Evolutionary conservation across 2,329 filamentous ascomycete genomes (phyloP), one percentile per base, ranked within the genome.

Genomic region (Cladorrhinum sp.): DNA sequence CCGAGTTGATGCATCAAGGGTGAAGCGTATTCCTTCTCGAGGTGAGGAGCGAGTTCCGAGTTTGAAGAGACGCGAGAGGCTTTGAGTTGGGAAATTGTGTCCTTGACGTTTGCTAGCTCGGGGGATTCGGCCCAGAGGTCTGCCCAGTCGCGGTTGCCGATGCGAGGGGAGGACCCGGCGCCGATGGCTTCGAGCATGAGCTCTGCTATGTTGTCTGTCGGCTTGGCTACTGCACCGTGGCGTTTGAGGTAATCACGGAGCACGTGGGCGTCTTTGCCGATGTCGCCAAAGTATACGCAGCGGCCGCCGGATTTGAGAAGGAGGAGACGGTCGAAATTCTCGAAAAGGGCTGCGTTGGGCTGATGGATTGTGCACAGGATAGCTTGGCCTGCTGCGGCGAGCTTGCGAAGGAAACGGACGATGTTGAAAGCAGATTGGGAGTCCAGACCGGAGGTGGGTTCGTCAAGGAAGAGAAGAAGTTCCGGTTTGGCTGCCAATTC

Each of bases 311-410:
- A 82, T 74, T 94, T 86, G 1, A 96, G 81, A 2, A 96, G 81
- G 4, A 96, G 78, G 1, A 96, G 81, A 12, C 91, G 84, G 71
- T 96, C 92, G 66, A 96, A 96, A 73, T 92, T 89, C 73, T 95
- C 90, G 67, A 96, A 96, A 0, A 96, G 80, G 0, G 90, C 87
- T 16, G 90, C 90, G 66, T 92, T 94, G 1, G 92, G 92, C 72
- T 96, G 92, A 73, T 96, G 92, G 65, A 96, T 96, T 0, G 92
- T 96, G 76, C 91, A 96, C 2, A 96, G 82, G 67, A 96, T 92
- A 9, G 92, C 92, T 72, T 96, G 92, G 1, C 92, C 92, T 2
- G 89, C 89, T n/a, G 82, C 80, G 55, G 89, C 86, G 5, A 92
- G 82, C 75, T 91, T 92, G 68, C 85, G 86, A n/a, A 92, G 77